Base-by-base conservation (phyloP, 208 protist genomes). In the Leishmania braziliensis region DNA sequence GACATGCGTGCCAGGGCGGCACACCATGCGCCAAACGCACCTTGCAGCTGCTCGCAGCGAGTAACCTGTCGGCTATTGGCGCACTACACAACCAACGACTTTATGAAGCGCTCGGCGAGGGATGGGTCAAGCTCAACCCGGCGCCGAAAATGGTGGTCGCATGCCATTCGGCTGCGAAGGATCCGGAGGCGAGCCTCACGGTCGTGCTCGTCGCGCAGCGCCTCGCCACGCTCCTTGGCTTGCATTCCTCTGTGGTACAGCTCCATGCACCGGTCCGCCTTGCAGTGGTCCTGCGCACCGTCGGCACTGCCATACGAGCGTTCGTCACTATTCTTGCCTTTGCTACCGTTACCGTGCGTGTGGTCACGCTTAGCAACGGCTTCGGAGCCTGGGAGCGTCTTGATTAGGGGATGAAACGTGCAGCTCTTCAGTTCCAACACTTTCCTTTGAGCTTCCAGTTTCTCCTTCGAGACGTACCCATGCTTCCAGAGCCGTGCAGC, bases 111-210 rank as follows among this genome's bases (percentile, higher is more conserved):
- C 70, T 97, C 85, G 14, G 92, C 94, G 46, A 97, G 75, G 3
- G 87, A 80, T 4, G 92, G 92, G 81, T 97, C 90, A 12, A 95
- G 87, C 84, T 95, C 91, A n/a, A 96, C 92, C n/a, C 94, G 90
- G n/a, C 88, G 83, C 18, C 90, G 80, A 74, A 97, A 97, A 85
- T 97, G 94, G 75, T 97, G 91, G 73, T 97, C 94, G 50, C 82
- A 91, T 39, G 79, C 88, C 72, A 97, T 83, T 26, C 88, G 90
- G 54, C 90, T 90, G 18, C 88, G 86, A 50, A 97, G 79, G 71
- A 97, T 90, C 4, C 81, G 36, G 10, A 94, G 66, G 63, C 86
- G 84, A 75, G 85, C 78, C 18, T 85, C 75, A 18, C 83, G 87
- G 48, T 91, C 86, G 39, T 77, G 78, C 73, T 92, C 82, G 43